Evolutionary conservation across 2,329 filamentous ascomycete genomes (phyloP), one percentile per base, ranked within the genome.

Genomic region (Neonectria punicea): DNA sequence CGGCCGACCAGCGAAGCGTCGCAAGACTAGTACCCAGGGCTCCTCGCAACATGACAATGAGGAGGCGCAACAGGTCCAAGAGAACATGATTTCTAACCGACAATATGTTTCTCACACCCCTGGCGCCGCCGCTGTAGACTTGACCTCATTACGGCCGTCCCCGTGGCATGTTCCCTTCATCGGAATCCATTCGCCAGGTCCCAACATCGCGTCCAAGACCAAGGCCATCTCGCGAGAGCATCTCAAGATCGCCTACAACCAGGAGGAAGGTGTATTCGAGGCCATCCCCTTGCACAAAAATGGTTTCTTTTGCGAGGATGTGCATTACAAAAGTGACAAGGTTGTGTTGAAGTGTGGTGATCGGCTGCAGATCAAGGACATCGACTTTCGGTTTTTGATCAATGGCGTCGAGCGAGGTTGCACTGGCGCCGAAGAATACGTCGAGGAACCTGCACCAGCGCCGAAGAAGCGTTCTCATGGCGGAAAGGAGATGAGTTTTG

Each of bases 201-300:
- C 86, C 5, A 83, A 87, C 53, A 87, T 88, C 65, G 86, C 88
- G 3, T 83, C 78, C 65, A 88, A 86, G 67, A 92, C 92, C 55
- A 92, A 91, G 74, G 87, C 86, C 55, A 94, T 94, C 59, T 94
- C 92, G 4, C 84, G 92, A 66, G 83, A 91, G 70, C 92, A 95
- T 76, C 82, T 93, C 53, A 90, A 89, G 72, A 93, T 95, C 70
- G 82, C 86, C 51, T 94, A 90, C 79, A 91, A 92, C 72, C 83
- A 86, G 66, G 81, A 87, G 13, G 83, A 83, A 44, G 83, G 87
- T 20, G 81, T 87, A 7, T 94, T 93, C 73, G 88, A 93, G 74
- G 87, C 92, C 51, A 82, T 85, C 25, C 84, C 86, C 0, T 72
- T 89, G 9, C 86, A 89, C 68, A 84, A 83, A 67, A 93, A 93